Conservation (phyloP, 139 green algal genomes). For the Volvox africanus region DNA sequence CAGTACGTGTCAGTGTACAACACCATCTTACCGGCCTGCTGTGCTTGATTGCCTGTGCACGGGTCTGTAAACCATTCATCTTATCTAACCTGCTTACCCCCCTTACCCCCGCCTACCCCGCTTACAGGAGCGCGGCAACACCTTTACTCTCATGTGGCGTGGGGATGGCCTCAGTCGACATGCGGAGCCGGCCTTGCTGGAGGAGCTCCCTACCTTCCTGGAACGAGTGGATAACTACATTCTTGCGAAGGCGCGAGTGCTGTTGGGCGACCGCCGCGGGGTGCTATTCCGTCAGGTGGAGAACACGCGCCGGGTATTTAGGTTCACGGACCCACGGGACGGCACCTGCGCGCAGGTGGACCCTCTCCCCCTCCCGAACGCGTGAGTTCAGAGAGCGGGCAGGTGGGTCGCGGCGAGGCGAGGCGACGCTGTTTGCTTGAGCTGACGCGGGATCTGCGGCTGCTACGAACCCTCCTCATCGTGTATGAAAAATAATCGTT, state of each 20-base stretch:
- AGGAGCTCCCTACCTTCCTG: slow-evolving; percentile 28
- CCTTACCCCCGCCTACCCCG: too few relatives aligned
- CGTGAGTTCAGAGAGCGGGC: too few relatives aligned
- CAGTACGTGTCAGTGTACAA: too few relatives aligned
- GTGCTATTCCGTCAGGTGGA: slow-evolving; percentile 1
- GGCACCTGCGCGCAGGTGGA: background rate
- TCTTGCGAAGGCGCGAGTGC: slow-evolving; percentile 19
- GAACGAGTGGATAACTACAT: slow-evolving; percentile 26
- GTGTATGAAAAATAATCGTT: too few relatives aligned
- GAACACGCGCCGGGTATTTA: background rate
- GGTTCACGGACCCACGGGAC: background rate
- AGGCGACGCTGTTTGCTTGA: too few relatives aligned
- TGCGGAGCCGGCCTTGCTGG: slow-evolving; percentile 22
- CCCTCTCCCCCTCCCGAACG: background rate
- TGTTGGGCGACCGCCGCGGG: slow-evolving; percentile 12
- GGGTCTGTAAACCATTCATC: too few relatives aligned
- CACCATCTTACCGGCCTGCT: too few relatives aligned
- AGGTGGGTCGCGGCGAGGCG: too few relatives aligned
- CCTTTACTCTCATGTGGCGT: slow-evolving; percentile 47
- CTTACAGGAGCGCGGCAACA: slow-evolving; percentile 33
- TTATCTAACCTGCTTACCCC: too few relatives aligned
- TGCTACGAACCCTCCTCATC: too few relatives aligned
- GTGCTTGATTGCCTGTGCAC: too few relatives aligned
- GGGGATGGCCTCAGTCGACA: slow-evolving; percentile 35
- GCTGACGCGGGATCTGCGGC: too few relatives aligned